Evolutionary conservation across 2,329 filamentous ascomycete genomes (phyloP).

Genomic region (Phyllosticta citriasiana): DNA sequence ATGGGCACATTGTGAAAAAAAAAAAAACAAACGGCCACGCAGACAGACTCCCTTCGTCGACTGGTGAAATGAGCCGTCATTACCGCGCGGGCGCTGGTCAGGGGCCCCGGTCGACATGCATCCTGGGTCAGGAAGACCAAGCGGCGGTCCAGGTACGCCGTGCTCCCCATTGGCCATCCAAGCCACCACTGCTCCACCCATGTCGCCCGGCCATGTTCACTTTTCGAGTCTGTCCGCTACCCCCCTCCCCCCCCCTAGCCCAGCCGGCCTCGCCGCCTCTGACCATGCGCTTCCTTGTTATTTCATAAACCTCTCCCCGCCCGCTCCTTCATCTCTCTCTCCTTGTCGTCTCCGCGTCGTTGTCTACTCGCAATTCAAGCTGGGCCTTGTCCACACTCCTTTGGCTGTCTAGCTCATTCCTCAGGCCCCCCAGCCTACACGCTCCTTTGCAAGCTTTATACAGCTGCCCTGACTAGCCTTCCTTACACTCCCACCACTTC

Average conservation of each 20-base stretch:
- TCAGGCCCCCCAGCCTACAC: slow-evolving; percentile 28
- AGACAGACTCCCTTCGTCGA: not conserved
- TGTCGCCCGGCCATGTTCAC: slow-evolving; percentile 13
- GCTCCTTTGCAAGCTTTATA: slow-evolving; percentile 18
- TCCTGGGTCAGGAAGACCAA: slow-evolving; percentile 7
- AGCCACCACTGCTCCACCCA: slow-evolving; percentile 7
- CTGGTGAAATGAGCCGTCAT: slow-evolving; percentile 9
- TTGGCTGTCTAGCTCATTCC: slow-evolving; percentile 32
- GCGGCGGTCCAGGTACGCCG: slow-evolving; percentile 11
- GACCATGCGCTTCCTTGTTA: slow-evolving; percentile 10
- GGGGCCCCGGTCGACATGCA: slow-evolving; percentile 9
- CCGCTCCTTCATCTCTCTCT: slow-evolving; percentile 16
- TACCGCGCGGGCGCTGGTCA: slow-evolving; percentile 9
- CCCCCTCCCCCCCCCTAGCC: slow-evolving; percentile 14
- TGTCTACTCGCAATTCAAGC: slow-evolving; percentile 21
- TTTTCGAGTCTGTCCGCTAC: slow-evolving; percentile 13
- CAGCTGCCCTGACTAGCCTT: not conserved
- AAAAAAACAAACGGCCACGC: slow-evolving; percentile 1
- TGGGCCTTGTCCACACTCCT: slow-evolving; percentile 28
- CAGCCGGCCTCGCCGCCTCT: slow-evolving; percentile 1
- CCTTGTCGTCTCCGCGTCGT: slow-evolving; percentile 11
- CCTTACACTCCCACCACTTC: not conserved
- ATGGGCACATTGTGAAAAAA: not conserved
- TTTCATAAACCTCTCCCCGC: slow-evolving; percentile 28
- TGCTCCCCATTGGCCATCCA: slow-evolving; percentile 8